Evolutionary conservation across 2,329 filamentous ascomycete species (phyloP), one percentile per base, ranked within the genome.

Genomic region (Penicillium sp.): DNA sequence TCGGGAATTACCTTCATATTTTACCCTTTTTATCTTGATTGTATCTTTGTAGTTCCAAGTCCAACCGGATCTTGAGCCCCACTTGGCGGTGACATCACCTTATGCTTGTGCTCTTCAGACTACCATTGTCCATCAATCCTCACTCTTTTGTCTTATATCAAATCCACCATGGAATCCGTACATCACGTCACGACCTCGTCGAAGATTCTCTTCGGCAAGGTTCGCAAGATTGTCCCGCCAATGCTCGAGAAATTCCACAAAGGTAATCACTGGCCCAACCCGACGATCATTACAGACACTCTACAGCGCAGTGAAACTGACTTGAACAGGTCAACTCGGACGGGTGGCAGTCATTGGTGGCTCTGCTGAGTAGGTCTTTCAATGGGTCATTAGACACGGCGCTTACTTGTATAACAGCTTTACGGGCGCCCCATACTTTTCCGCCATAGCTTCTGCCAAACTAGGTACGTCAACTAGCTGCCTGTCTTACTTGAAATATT

Each of bases 211-310:
- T 72, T 98, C 40, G 68, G 72, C 51, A 90, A 85, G 66, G 87
- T 89, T 58, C 84, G 83, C 73, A 86, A 83, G 61, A 84, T 98
- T 71, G 78, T 98, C 42, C 92, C 92, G 48, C 92, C 92, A 8
- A 86, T 98, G 86, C 76, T 95, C 37, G 85, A 92, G 61, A 85
- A 79, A 59, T 96, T 96, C 61, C 92, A 96, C 68, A 98, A 98
- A 75, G 92, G 90, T 87, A 60, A 32, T 29, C 14, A 6, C n/a
- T 4, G 18, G 18, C 18, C 18, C 18, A 9, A 22, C 18, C 5
- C 18, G 5, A 9, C 18, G n/a, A n/a, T n/a, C n/a, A n/a, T n/a
- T n/a, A 5, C 18, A 9, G 18, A 9, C 18, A 5, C 9, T 5
- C 18, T 5, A 22, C 18, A 9, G 9, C 9, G 9, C 18, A 16